Percentiles rank a stretch among this genome's conserved stretches.
phyloP scores from a whole-genome alignment of 805 yeast species.

The Lachancea thermotolerans region DNA sequence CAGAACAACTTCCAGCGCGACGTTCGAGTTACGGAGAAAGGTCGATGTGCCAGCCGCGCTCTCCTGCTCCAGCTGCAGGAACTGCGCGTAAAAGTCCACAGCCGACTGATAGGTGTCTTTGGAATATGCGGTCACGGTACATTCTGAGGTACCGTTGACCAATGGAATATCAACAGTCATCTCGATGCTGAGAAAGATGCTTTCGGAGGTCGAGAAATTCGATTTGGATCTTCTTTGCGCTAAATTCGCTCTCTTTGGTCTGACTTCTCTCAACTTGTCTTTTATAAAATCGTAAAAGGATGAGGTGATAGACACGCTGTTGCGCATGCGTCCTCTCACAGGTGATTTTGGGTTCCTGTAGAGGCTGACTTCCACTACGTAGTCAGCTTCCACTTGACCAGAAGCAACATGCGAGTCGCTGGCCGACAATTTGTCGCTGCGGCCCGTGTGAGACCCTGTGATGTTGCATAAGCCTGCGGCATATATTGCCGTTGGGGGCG shows the following conservation, averaged over 20 bases:
- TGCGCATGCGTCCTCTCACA: conserved; percentile 5
- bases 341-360: conserved; percentile 5
- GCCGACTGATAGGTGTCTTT: conserved; percentile 39
- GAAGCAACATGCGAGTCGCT: conserved; percentile 1
- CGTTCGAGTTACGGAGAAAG: conserved; percentile 13
- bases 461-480: too few species aligned
- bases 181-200: neutral
- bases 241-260: too few species aligned
- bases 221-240: neutral
- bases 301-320: conserved; percentile 8
- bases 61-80: conserved; percentile 16
- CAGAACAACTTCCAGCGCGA: conserved; percentile 25
- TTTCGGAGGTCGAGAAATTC: neutral
- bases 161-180: conserved; percentile 23
- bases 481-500: too few species aligned
- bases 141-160: conserved; percentile 51
- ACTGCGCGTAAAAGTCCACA: conserved; percentile 44
- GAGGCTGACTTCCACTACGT: conserved; percentile 7
- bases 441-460: too few species aligned
- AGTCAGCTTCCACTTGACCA: conserved; percentile 6
- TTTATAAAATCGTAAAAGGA: conserved; percentile 5
- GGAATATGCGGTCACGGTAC: conserved; percentile 47
- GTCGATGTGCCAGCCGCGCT: conserved; percentile 1
- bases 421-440: too few species aligned
- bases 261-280: conserved; percentile 2